These are phyloP conservation scores for Leccinum pellstonianum DNA, from an alignment of 768 basidiomycete species.

Conservation along the genomic window DNA sequence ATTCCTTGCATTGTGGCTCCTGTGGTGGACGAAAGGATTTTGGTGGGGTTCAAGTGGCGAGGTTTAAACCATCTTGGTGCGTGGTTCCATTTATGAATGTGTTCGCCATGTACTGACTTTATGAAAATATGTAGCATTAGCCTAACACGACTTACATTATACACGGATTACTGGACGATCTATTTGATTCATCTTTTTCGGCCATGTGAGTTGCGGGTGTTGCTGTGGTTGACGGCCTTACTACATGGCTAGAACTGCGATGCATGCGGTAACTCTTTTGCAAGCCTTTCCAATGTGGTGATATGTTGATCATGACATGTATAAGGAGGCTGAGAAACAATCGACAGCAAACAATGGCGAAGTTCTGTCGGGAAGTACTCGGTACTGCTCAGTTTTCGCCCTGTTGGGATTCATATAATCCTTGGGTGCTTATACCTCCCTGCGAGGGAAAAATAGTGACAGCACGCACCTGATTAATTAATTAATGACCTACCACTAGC, in stretches of 20 bases:
- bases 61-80: constrained; percentile 15
- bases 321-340: no score
- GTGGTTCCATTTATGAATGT: constrained; percentile 4
- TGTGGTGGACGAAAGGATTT: constrained; percentile 48
- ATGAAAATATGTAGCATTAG: background rate
- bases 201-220: background rate
- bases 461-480: no score
- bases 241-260: background rate
- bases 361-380: no score
- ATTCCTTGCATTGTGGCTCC: constrained; percentile 57
- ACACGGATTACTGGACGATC: constrained; percentile 7
- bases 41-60: constrained; percentile 36
- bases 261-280: background rate
- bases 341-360: no score
- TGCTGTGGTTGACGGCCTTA: background rate
- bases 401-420: no score
- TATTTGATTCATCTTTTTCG: background rate
- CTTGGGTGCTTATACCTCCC: no score
- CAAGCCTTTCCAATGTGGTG: no score
- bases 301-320: no score
- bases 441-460: no score
- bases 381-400: background rate
- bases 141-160: background rate
- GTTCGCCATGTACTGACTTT: background rate
- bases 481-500: no score